Percentiles rank a stretch among this genome's conserved stretches.
Conservation (phyloP, 164 flowering plant genomes). For the Vitis riparia region DNA sequence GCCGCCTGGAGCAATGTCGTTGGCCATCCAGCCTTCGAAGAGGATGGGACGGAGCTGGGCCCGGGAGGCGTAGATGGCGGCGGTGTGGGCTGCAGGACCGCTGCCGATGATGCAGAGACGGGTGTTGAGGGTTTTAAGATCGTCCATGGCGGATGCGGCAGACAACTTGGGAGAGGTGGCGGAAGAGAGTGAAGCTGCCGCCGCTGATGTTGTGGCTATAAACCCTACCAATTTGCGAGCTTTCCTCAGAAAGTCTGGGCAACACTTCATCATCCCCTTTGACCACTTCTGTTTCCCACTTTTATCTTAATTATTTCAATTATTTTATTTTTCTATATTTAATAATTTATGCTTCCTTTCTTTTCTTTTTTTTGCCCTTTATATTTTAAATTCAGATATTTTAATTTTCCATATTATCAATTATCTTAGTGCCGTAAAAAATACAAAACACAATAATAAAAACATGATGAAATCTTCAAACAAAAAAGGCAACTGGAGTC, state of each 20-base stretch:
- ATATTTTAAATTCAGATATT: no score
- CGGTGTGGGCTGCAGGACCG: constrained; percentile 97
- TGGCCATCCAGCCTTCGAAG: constrained; percentile 98
- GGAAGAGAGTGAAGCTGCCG: constrained; percentile 22
- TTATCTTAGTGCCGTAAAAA: no score
- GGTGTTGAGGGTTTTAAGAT: constrained; percentile 39
- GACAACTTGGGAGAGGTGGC: constrained; percentile 6
- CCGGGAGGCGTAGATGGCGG: constrained; percentile 90
- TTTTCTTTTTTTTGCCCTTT: no score
- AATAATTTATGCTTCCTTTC: no score
- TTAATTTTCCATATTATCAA: no score
- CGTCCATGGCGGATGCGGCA: constrained; percentile 38
- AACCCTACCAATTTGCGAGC: constrained; percentile 18
- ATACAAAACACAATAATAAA: no score
- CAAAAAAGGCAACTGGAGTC: no score
- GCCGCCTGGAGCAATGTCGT: constrained; percentile 94
- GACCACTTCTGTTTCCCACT: no score
- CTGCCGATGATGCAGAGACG: constrained; percentile 91
- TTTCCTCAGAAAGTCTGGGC: not conserved
- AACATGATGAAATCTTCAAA: no score
- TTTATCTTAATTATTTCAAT: no score
- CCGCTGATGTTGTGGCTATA: constrained; percentile 27
- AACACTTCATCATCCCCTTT: no score
- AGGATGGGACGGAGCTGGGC: constrained; percentile 90
- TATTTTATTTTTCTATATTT: no score